Evolutionary conservation across 257 asterid species (phyloP).

Genomic region (Solanum chaucha): DNA sequence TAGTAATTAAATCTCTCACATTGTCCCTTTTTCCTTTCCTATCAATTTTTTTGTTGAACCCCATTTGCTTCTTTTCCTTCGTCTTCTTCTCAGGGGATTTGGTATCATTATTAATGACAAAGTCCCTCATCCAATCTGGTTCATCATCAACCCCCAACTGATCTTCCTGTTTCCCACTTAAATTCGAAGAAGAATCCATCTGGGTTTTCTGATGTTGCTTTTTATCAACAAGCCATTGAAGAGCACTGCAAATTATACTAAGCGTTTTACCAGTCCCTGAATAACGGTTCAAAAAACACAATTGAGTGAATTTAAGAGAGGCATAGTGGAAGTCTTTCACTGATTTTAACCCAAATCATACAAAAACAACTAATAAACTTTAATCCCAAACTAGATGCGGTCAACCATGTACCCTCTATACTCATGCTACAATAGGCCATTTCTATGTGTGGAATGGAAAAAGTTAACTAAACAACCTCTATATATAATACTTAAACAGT

Average conservation of each 20-base stretch:
- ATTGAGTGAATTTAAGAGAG: background rate
- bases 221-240: constrained; percentile 86
- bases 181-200: background rate
- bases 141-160: constrained; percentile 39
- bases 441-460: background rate
- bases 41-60: constrained; percentile 10
- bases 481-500: background rate
- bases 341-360: background rate
- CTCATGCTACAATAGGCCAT: background rate
- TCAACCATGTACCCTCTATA: background rate
- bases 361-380: background rate
- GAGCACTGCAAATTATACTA: constrained; percentile 91
- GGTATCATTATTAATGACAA: constrained; percentile 37
- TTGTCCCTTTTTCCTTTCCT: constrained; percentile 13
- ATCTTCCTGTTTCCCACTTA: constrained; percentile 24
- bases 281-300: background rate
- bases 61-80: constrained; percentile 9
- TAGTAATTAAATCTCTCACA: constrained; percentile 35
- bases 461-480: background rate
- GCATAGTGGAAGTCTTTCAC: fast-evolving
- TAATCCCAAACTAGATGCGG: background rate
- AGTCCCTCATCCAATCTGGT: constrained; percentile 87
- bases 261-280: constrained; percentile 96
- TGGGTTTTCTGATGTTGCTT: constrained; percentile 22
- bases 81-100: constrained; percentile 23